A percentile compares a stretch with the other conserved stretches of the same genome.
phyloP scores from a whole-genome alignment of 192 early-diverging fungal species.

The Rhizophagus prolifer region DNA sequence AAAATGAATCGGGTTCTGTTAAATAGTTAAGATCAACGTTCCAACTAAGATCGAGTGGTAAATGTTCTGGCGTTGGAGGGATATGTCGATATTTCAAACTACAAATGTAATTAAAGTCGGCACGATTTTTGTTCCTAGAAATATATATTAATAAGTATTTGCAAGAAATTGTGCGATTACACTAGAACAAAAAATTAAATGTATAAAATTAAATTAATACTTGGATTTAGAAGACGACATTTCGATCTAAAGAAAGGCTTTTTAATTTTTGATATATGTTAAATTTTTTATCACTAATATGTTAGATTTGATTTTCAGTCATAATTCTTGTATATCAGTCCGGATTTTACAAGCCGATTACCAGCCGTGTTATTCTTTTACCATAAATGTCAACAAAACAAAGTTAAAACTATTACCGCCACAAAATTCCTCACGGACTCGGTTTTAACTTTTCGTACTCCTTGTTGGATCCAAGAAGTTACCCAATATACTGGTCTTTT shows the following conservation, averaged over 20 bases:
- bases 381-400: background rate
- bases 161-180: background rate
- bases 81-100: conserved; percentile 9
- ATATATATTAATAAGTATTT: background rate
- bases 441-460: background rate
- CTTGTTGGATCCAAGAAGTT: background rate
- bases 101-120: conserved; percentile 12
- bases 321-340: background rate
- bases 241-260: no score
- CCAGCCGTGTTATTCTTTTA: background rate
- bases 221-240: background rate
- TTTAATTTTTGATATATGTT: no score
- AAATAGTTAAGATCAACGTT: conserved; percentile 4
- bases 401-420: background rate
- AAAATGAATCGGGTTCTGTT: background rate
- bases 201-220: background rate
- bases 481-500: background rate
- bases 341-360: background rate
- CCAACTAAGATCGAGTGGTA: conserved; percentile 2
- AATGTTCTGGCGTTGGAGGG: background rate
- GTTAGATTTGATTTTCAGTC: no score
- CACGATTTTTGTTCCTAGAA: background rate
- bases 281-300: no score
- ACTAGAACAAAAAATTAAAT: background rate
- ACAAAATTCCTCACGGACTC: background rate